Base-by-base conservation (phyloP, 1,139 yeast genomes). In the Magnusiomyces tetraspermus region DNA sequence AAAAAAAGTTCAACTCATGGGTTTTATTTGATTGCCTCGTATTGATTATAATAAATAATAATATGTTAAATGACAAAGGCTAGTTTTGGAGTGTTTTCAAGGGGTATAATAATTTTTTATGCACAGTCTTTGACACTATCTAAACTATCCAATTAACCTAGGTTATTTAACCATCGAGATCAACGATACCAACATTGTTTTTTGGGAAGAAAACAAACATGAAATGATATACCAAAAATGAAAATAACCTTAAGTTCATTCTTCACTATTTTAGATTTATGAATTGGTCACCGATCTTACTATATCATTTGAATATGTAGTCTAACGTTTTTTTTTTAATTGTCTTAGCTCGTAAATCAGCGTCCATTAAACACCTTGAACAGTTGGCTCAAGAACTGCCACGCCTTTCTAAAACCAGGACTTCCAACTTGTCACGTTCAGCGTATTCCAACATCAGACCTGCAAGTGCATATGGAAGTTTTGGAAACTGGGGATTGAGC, bases 381-480 rank as follows among this genome's bases (percentile, higher is more conserved):
- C 55, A 53, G 40, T 48, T 53, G 13, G 57, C 55, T 10, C 55
- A 52, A 23, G 56, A 55, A 24, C 37, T 55, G 30, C 54, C 55
- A 19, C 46, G 49, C 1, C 47, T 54, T 8, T 49, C 52, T 22
- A 49, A 49, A 10, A 46, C 54, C 15, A 30, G 41, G 17, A 26
- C 49, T 8, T 10, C 38, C 5, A 26, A 23, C 19, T 17, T 11
- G 26, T 38, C 44, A 17, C 21, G 23, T 11, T 19, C 44, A 13
- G 26, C 17, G 31, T 31, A 37, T 24, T 31, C 45, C n/a, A 17
- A 22, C 26, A 46, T 17, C 17, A 49, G 46, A 30, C 42, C 49
- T 11, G 49, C 4, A n/a, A 31, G 49, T 10, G 42, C 42, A 19
- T 38, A 38, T 38, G 42, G 42, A 26, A 30, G 46, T 15, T 43